Percentiles rank a stretch among this genome's conserved stretches.
Conservation (phyloP, 805 yeast species). For the Metschnikowia gelsemii region DNA sequence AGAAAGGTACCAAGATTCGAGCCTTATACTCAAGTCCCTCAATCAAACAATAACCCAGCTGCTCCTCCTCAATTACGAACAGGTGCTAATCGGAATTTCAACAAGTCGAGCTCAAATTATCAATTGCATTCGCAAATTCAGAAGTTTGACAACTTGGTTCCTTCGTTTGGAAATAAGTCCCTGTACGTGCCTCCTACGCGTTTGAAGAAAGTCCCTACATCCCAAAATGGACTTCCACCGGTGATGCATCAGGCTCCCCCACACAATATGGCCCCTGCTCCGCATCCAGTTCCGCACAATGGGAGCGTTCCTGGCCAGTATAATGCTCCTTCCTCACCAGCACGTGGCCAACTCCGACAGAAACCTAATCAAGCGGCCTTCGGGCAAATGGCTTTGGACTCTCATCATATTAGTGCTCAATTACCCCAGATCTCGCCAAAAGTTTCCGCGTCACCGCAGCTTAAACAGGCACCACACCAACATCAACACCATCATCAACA, state of each 20-base stretch:
- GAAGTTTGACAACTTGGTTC: slow-evolving; percentile 34
- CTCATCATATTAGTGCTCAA: slow-evolving; percentile 1
- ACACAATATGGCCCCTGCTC: neutral
- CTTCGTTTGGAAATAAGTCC: slow-evolving; percentile 30
- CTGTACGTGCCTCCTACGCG: slow-evolving; percentile 36
- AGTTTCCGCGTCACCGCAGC: slow-evolving; percentile 1
- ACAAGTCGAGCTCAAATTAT: slow-evolving; percentile 38
- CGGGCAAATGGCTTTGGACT: slow-evolving; percentile 5
- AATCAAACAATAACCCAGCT: neutral
- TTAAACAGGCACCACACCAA: neutral
- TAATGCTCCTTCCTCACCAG: slow-evolving; percentile 1
- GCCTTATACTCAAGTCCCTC: slow-evolving; percentile 19
- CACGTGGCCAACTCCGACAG: slow-evolving; percentile 2
- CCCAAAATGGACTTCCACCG: neutral
- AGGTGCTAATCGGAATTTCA: slow-evolving; percentile 38
- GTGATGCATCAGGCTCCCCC: too few relatives aligned
- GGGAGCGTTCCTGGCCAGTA: too few relatives aligned
- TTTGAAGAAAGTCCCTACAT: slow-evolving; percentile 29
- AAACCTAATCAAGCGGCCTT: slow-evolving; percentile 5
- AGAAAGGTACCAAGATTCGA: slow-evolving; percentile 30
- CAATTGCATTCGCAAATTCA: slow-evolving; percentile 41
- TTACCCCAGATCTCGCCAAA: neutral
- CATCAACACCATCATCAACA: too few relatives aligned
- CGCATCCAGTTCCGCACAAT: neutral
- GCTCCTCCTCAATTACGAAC: slow-evolving; percentile 31